A percentile compares a stretch with the other conserved stretches of the same genome.
Evolutionary conservation across 306 rosid genomes (phyloP).

Genomic region (Lathyrus sativus): DNA sequence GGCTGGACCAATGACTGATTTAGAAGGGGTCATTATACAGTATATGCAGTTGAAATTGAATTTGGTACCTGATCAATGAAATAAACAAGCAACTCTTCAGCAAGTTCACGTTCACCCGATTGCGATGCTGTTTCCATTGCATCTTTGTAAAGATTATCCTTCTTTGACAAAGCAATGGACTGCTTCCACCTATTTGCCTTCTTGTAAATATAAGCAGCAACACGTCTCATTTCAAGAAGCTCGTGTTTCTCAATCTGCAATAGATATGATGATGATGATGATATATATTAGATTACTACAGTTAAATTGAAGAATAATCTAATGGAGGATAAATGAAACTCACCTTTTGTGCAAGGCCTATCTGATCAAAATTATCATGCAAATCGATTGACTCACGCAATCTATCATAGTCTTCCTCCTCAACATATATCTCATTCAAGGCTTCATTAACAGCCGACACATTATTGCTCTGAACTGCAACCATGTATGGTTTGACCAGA

Average conservation of each 20-base stretch:
- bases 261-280: conserved; percentile 17
- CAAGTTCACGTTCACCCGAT: conserved; percentile 98
- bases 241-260: conserved; percentile 95
- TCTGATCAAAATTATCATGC: conserved; percentile 97
- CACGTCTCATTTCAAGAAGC: conserved; percentile 99
- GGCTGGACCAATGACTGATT: neutral
- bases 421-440: conserved; percentile 92
- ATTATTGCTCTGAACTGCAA: conserved; percentile 98
- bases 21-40: neutral
- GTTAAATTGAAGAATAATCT: conserved; percentile 19
- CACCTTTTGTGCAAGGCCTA: conserved; percentile 98
- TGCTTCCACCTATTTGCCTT: conserved; percentile 99
- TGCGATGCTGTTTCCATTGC: conserved; percentile 99
- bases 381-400: conserved; percentile 96
- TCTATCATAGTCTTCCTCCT: conserved; percentile 98
- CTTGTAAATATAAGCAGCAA: conserved; percentile 97
- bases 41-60: conserved; percentile 17
- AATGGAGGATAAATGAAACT: conserved; percentile 34
- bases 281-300: conserved; percentile 34
- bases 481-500: conserved; percentile 99
- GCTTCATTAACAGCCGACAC: conserved; percentile 99
- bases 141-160: conserved; percentile 98
- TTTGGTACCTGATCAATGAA: conserved; percentile 84
- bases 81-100: conserved; percentile 93
- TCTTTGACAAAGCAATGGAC: conserved; percentile 96